These are phyloP conservation scores for Solanum sitiens DNA, from an alignment of 257 asterid genomes.

Conservation along the genomic window DNA sequence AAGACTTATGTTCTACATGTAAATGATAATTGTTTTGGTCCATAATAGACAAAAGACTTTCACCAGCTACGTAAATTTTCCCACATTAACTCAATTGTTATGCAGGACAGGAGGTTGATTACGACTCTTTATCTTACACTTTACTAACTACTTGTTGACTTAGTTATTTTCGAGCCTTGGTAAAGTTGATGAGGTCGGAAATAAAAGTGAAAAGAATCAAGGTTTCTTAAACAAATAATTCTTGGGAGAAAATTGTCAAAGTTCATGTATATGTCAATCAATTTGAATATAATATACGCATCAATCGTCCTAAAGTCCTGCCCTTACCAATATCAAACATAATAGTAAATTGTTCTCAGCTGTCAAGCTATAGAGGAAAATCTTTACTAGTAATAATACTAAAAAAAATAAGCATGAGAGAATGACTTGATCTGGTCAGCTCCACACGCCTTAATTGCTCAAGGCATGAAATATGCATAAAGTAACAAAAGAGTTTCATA, in stretches of 20 bases:
- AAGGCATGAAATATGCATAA: neutral
- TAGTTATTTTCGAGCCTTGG: neutral
- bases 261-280: neutral
- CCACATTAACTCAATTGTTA: neutral
- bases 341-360: neutral
- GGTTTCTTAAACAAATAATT: neutral
- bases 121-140: neutral
- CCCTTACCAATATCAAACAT: neutral
- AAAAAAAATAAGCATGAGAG: neutral
- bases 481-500: neutral
- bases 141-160: neutral
- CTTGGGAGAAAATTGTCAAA: neutral
- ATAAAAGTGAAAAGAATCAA: neutral
- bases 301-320: neutral
- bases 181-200: neutral
- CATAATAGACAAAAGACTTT: neutral
- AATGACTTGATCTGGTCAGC: slow-evolving; percentile 5
- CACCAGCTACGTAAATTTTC: neutral
- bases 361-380: neutral
- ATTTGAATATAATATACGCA: neutral
- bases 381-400: neutral
- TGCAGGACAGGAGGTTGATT: neutral
- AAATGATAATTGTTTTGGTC: neutral
- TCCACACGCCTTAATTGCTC: neutral
- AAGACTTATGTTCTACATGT: neutral